Evolutionary conservation across 176 grass and related monocot genomes (phyloP).

Genomic region (Bonia amplexicaulis): DNA sequence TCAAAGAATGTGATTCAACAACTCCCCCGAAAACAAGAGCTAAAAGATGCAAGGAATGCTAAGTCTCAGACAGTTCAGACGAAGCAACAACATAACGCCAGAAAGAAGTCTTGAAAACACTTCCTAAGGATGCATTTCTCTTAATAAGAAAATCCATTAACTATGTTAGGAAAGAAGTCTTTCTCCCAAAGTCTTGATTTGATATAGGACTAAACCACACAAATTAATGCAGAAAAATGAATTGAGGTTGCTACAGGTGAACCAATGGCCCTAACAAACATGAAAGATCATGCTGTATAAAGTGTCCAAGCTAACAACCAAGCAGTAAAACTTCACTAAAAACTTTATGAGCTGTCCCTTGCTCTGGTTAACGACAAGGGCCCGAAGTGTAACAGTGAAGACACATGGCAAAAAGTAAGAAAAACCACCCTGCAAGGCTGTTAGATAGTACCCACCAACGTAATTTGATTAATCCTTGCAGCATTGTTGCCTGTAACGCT

Average conservation of each 20-base stretch:
- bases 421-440: slow-evolving; percentile 29
- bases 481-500: slow-evolving; percentile 20
- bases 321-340: slow-evolving; percentile 14
- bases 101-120: neutral
- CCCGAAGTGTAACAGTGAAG: slow-evolving; percentile 37
- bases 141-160: neutral
- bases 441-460: slow-evolving; percentile 15
- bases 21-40: slow-evolving; percentile 31
- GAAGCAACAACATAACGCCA: slow-evolving; percentile 13
- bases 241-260: neutral
- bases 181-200: neutral
- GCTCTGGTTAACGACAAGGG: slow-evolving; percentile 17
- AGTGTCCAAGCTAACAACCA: slow-evolving; percentile 21
- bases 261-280: neutral
- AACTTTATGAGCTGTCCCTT: slow-evolving; percentile 32
- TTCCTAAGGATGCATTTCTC: neutral
- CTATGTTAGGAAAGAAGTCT: neutral
- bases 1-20: slow-evolving; percentile 6
- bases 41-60: slow-evolving; percentile 4
- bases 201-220: neutral
- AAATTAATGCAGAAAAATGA: neutral
- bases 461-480: neutral
- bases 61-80: slow-evolving; percentile 5
- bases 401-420: slow-evolving; percentile 41
- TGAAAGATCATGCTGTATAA: slow-evolving; percentile 2